Base-by-base conservation (phyloP, 495 filamentous ascomycete genomes). In the Hypoxylon rickii region DNA sequence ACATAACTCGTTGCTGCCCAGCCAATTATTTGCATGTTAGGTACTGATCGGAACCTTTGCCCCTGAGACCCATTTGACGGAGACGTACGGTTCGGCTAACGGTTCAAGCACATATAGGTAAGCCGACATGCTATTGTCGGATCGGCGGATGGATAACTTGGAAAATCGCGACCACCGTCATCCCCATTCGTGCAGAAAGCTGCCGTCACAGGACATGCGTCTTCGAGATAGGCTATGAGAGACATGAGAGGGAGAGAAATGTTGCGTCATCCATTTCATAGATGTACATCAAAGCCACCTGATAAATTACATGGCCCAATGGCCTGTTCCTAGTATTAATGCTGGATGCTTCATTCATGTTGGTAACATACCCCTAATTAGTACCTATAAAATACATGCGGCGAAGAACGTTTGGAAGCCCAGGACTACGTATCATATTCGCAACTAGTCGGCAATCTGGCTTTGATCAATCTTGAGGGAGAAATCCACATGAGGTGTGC, bases 401-500 rank as follows among this genome's bases (percentile, higher is more conserved):
- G n/a, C n/a, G n/a, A n/a, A n/a, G n/a, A n/a, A n/a, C n/a, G n/a
- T n/a, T n/a, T n/a, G n/a, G n/a, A n/a, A n/a, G n/a, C n/a, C n/a
- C n/a, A n/a, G n/a, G n/a, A n/a, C n/a, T n/a, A n/a, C n/a, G n/a
- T n/a, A n/a, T n/a, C n/a, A n/a, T 29, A 4, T 29, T 45, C 26
- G 51, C 15, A 33, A 51, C 6, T 11, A 7, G 0, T 29, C 13
- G 7, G 19, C 22, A 12, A 58, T 33, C 16, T 68, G 24, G n/a
- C 66, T 70, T 10, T 71, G 65, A 43, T 77, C 67, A 51, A 98
- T 90, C 80, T 98, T 98, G 34, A 98, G 79, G 5, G 92, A 96
- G 67, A 96, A 97, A 68, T 98, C 94, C 33, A 98, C 85, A 71
- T 96, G 92, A 34, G 83, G 80, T 3, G 91, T 89, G 1, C 95